phyloP scores from a whole-genome alignment of 1,139 yeast genomes.

The Citeromyces hawaiiensis region DNA sequence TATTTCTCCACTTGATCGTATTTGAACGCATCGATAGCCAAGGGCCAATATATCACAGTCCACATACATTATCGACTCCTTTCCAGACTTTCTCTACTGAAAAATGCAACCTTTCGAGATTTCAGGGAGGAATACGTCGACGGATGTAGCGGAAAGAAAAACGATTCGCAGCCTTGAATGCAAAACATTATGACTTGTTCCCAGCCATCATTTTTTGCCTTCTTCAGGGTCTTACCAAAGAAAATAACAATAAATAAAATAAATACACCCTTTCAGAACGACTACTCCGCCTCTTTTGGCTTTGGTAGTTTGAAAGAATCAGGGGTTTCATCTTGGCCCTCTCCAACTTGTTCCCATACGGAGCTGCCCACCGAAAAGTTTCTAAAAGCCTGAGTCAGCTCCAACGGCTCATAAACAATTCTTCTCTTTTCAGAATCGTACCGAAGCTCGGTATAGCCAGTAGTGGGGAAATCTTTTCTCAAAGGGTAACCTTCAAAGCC shows the following conservation, averaged over 20 bases:
- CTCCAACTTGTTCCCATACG: conserved; percentile 89
- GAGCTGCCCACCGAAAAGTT: conserved; percentile 80
- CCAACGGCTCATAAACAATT: conserved; percentile 80
- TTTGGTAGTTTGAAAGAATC: conserved; percentile 70
- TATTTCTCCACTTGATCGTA: too few relatives aligned
- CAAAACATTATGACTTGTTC: too few relatives aligned
- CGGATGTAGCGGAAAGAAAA: too few relatives aligned
- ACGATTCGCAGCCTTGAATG: too few relatives aligned
- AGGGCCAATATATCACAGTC: too few relatives aligned
- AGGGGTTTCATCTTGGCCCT: conserved; percentile 74
- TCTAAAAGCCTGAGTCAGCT: conserved; percentile 86
- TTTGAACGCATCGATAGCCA: too few relatives aligned
- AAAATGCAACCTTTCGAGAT: too few relatives aligned
- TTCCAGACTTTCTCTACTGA: too few relatives aligned
- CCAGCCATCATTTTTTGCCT: too few relatives aligned
- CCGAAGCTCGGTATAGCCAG: conserved; percentile 83
- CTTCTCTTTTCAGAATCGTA: conserved; percentile 88
- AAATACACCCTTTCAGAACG: conserved; percentile 20
- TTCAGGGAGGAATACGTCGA: too few relatives aligned
- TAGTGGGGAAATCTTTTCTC: conserved; percentile 86
- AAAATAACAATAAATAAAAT: neutral
- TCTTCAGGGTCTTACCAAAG: too few relatives aligned
- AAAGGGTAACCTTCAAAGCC: conserved; percentile 90
- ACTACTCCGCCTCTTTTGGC: conserved; percentile 59
- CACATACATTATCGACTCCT: too few relatives aligned